phyloP scores from a whole-genome alignment of 2,329 filamentous ascomycete genomes.

The Colletotrichum neosansevieriae region DNA sequence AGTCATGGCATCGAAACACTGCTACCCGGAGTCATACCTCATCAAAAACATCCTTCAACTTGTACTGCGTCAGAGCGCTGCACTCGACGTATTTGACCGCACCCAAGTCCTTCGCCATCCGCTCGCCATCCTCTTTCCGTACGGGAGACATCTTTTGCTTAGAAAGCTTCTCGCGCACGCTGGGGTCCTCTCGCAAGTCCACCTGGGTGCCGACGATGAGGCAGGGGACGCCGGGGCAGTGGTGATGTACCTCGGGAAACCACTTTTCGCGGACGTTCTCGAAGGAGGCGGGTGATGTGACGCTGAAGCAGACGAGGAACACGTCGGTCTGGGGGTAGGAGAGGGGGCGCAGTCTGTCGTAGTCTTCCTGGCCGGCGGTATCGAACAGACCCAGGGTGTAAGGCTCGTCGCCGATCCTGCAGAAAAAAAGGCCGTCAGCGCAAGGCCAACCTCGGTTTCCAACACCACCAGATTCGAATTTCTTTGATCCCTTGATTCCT shows the following conservation, averaged over 20 bases:
- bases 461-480: constrained; percentile 1
- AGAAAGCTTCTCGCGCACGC: constrained; percentile 88
- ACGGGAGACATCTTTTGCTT: constrained; percentile 98
- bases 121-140: constrained; percentile 90
- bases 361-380: constrained; percentile 99
- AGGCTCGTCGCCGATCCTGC: constrained; percentile 97
- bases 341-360: constrained; percentile 94
- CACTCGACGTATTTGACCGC: constrained; percentile 99
- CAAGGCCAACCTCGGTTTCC: constrained; percentile 8
- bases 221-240: constrained; percentile 97
- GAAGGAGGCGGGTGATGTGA: constrained; percentile 96
- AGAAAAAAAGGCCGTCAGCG: constrained; percentile 27
- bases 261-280: constrained; percentile 99
- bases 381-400: constrained; percentile 98
- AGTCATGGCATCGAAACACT: constrained; percentile 4
- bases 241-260: constrained; percentile 98
- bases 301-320: constrained; percentile 98
- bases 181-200: constrained; percentile 90
- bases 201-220: constrained; percentile 98
- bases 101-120: constrained; percentile 96
- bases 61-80: constrained; percentile 97
- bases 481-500: constrained; percentile 1
- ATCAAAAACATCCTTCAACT: constrained; percentile 98
- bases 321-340: constrained; percentile 99
- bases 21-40: constrained; percentile 73